Base-by-base conservation (phyloP, 2,329 filamentous ascomycete genomes). In the Alternaria consortialis region DNA sequence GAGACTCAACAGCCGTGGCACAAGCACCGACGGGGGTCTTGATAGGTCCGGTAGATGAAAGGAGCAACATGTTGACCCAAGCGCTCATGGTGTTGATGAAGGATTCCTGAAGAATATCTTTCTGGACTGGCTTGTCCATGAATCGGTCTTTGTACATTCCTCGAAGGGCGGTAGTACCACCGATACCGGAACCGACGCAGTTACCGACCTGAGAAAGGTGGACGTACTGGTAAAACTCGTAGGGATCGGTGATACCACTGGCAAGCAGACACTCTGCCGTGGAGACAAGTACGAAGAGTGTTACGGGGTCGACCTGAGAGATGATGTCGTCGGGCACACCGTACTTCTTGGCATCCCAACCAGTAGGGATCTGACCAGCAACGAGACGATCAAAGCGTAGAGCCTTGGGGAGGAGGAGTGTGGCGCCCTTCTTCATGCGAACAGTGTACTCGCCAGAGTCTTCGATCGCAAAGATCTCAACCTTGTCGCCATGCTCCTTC, bases 21-120 rank as follows among this genome's bases (percentile, higher is more conserved):
- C 95, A 99, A 75, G 95, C 95, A 84, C 94, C 95, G 53, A 98
- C 95, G 4, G 95, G 95, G 0, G 96, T 98, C 86, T 98, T 97
- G 86, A 99, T 98, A 42, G 95, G 93, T 70, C 95, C 95, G 53
- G 95, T 98, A 5, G 95, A 98, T 5, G 95, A 99, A 66, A 99
- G 85, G 66, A 99, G 85, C 82, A 99, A 85, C 95, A 99, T 99
- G 85, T 99, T 99, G 59, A 99, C 94, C 95, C 95, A 99, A 15
- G 95, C 95, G 71, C 92, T 91, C 94, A 99, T 99, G 57, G 95
- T 99, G 86, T 99, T 99, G 87, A 99, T 98, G 86, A 99, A 99
- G 12, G 95, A 98, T 82, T 99, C 95, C 78, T 99, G 96, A 13
- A 99, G 87, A 77, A 99, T 97, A 77, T 99, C 95, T 83, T 98